Percentiles rank a stretch among this genome's conserved stretches.
These are phyloP conservation scores for Hanseniaspora vineae DNA, from an alignment of 805 yeast species.

Conservation along the genomic window DNA sequence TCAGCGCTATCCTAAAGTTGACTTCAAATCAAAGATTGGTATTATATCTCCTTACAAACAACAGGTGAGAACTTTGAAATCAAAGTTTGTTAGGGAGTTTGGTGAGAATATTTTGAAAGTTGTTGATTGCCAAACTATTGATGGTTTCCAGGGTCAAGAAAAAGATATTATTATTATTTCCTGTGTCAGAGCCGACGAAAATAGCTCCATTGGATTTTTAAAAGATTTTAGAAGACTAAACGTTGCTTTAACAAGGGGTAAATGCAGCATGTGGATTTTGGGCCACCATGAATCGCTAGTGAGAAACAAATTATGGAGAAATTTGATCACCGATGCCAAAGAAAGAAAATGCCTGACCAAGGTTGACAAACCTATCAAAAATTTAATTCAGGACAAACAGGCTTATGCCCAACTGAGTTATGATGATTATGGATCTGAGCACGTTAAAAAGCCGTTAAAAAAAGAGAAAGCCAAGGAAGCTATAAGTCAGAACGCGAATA, in stretches of 20 bases:
- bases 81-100: slow-evolving; percentile 41
- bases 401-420: too few species aligned
- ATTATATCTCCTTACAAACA: slow-evolving; percentile 91
- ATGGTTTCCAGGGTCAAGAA: slow-evolving; percentile 98
- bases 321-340: slow-evolving; percentile 53
- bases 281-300: slow-evolving; percentile 63
- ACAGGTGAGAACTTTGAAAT: slow-evolving; percentile 52
- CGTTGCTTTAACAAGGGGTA: slow-evolving; percentile 91
- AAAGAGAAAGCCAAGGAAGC: background rate
- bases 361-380: background rate
- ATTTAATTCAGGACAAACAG: background rate
- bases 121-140: slow-evolving; percentile 87
- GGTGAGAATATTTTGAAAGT: slow-evolving; percentile 52
- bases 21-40: slow-evolving; percentile 68
- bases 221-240: slow-evolving; percentile 92
- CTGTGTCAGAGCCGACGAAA: slow-evolving; percentile 75
- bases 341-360: slow-evolving; percentile 26
- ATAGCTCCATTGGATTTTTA: slow-evolving; percentile 63
- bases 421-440: too few species aligned
- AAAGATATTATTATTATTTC: slow-evolving; percentile 88
- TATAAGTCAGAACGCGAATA: background rate
- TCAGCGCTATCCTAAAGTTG: slow-evolving; percentile 28
- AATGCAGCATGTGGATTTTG: slow-evolving; percentile 81
- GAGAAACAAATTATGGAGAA: slow-evolving; percentile 60
- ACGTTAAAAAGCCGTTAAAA: too few species aligned